Evolutionary conservation across 768 basidiomycete species (phyloP).

Genomic region (Cystobasidium tubakii): DNA sequence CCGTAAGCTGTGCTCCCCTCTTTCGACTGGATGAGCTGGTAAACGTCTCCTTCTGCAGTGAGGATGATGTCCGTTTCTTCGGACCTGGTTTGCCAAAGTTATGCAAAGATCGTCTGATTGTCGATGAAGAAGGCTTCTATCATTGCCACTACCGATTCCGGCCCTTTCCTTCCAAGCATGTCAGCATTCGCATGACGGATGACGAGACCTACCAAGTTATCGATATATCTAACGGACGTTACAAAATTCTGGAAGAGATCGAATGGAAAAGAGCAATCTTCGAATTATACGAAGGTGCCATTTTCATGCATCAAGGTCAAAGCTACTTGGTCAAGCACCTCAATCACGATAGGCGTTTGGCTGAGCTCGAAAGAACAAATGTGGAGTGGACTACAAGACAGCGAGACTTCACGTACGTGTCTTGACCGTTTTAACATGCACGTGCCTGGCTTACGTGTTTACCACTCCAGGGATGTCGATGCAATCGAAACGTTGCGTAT

Average conservation of each 20-base stretch:
- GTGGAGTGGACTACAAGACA: slow-evolving; percentile 75
- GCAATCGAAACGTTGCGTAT: slow-evolving; percentile 71
- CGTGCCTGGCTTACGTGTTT: neutral
- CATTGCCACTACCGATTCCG: slow-evolving; percentile 72
- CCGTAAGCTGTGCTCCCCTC: slow-evolving; percentile 26
- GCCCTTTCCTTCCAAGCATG: slow-evolving; percentile 66
- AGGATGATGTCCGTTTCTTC: slow-evolving; percentile 66
- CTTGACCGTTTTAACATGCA: neutral
- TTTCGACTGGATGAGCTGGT: neutral
- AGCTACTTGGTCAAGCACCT: slow-evolving; percentile 74
- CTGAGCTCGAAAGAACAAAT: slow-evolving; percentile 65
- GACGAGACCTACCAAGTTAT: slow-evolving; percentile 75
- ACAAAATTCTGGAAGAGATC: slow-evolving; percentile 66
- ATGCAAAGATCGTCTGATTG: slow-evolving; percentile 59
- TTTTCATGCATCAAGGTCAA: slow-evolving; percentile 82
- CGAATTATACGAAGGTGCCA: slow-evolving; percentile 77
- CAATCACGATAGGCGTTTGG: slow-evolving; percentile 69
- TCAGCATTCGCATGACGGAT: slow-evolving; percentile 68
- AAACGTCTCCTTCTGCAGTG: neutral
- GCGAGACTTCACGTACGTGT: slow-evolving; percentile 68
- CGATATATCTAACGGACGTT: slow-evolving; percentile 56
- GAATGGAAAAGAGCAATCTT: slow-evolving; percentile 78
- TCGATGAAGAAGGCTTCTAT: slow-evolving; percentile 80
- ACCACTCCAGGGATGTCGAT: slow-evolving; percentile 60
- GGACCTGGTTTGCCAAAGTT: slow-evolving; percentile 59